Percentiles rank a stretch among this genome's conserved stretches.
These are phyloP conservation scores for Verticillium longisporum DNA, from an alignment of 2,329 filamentous ascomycete species.

Conservation along the genomic window DNA sequence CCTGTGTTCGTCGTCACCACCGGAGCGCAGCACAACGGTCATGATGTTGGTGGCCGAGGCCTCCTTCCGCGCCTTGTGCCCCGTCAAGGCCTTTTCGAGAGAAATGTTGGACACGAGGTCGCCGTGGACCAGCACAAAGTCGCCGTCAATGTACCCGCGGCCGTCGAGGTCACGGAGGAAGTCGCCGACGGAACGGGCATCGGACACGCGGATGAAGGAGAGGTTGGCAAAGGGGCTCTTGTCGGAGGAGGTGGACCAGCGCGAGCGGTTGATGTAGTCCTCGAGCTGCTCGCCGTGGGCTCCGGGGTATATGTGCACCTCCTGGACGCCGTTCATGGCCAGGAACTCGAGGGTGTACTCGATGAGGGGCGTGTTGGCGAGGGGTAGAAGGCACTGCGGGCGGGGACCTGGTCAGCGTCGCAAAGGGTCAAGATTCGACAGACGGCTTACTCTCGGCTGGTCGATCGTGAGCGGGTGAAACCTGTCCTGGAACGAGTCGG, in stretches of 20 bases:
- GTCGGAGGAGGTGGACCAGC: conserved; percentile 55
- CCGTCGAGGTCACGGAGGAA: conserved; percentile 90
- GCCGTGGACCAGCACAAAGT: conserved; percentile 89
- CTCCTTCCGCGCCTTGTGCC: conserved; percentile 72
- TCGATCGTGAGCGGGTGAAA: conserved; percentile 87
- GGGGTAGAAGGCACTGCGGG: conserved; percentile 75
- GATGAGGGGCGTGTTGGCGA: conserved; percentile 91
- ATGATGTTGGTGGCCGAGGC: conserved; percentile 93
- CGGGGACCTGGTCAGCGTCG: conserved; percentile 10
- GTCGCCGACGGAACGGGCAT: conserved; percentile 83
- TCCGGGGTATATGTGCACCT: conserved; percentile 88
- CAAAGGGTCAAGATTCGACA: neutral
- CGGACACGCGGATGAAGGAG: conserved; percentile 76
- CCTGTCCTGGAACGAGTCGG: conserved; percentile 89
- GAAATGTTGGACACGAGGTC: conserved; percentile 87
- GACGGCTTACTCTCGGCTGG: conserved; percentile 65
- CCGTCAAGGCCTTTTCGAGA: conserved; percentile 70
- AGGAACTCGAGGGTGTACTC: conserved; percentile 97
- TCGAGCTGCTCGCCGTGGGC: conserved; percentile 84
- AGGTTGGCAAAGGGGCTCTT: conserved; percentile 67
- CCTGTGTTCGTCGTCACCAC: conserved; percentile 61
- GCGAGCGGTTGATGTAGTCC: conserved; percentile 72
- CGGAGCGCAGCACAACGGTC: conserved; percentile 86
- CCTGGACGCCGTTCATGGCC: conserved; percentile 88
- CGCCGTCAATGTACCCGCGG: conserved; percentile 75